Base-by-base conservation (phyloP, 225 moss, liverwort and hornwort genomes). In the Neckera pumila region DNA sequence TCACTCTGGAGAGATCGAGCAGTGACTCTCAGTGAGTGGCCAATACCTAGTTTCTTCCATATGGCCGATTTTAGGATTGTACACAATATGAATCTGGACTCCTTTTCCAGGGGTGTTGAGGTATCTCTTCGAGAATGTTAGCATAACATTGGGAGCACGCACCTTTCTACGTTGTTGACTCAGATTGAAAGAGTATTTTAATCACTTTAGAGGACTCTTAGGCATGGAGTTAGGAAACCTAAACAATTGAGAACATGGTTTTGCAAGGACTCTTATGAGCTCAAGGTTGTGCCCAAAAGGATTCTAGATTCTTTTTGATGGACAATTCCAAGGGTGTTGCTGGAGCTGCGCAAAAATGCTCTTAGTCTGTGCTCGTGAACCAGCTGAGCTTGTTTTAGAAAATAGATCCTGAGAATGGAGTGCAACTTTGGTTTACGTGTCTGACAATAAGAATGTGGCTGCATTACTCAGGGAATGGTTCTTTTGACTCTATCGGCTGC, bases 401-500 rank as follows among this genome's bases (percentile, higher is more conserved):
- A 51, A 18, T 23, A 51, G 49, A 51, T 61, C 21, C 51, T 82
- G 62, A 63, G 51, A 62, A 74, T 42, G 31, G 62, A 72, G 12
- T 40, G 13, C 80, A 42, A 33, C 33, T 61, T 82, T 63, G 61
- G 31, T 64, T 80, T 15, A 53, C 26, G 25, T 89, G 47, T 5
- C 61, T 72, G 53, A 88, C 54, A 56, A 79, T 26, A 34, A 79
- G 61, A 63, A 71, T 76, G 86, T 85, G 89, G 30, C 33, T 73
- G 83, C 73, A 61, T 34, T 83, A 45, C 74, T 82, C 95, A 99
- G 98, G 98, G 97, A 82, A 99, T 96, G 98, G 79, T 93, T 56
- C 93, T 99, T 76, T 72, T 99, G 92, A 99, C 97, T 22, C 86
- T 97, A n/a, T 93, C 96, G 18, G 98, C 98, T 59, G 90, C 91